Percentiles rank a stretch among this genome's conserved stretches.
phyloP scores from a whole-genome alignment of 1,284 basidiomycete genomes.

The Microstroma glucosiphilum region DNA sequence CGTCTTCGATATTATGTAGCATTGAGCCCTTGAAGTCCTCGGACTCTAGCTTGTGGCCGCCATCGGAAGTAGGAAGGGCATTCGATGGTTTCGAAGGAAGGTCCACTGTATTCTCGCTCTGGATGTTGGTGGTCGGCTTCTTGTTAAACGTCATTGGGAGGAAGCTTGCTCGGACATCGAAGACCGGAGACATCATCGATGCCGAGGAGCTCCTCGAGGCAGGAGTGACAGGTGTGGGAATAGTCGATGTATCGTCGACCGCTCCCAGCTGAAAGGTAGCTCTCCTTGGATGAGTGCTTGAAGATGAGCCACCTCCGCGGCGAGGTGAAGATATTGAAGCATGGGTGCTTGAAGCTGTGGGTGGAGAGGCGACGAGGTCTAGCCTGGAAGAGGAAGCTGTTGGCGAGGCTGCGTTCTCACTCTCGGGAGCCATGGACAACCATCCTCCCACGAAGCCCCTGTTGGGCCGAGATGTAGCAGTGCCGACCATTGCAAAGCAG shows the following conservation, averaged over 20 bases:
- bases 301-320: too few relatives aligned
- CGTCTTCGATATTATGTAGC: constrained; percentile 15
- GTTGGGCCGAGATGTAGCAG: background rate
- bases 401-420: constrained; percentile 2
- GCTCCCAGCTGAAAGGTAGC: constrained; percentile 28
- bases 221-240: constrained; percentile 8
- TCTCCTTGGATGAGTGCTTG: background rate
- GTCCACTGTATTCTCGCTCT: background rate
- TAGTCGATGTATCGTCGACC: constrained; percentile 18
- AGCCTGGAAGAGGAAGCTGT: background rate
- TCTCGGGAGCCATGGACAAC: constrained; percentile 38
- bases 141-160: constrained; percentile 31
- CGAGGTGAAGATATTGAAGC: background rate
- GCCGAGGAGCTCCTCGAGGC: constrained; percentile 17
- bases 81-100: constrained; percentile 5
- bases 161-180: constrained; percentile 37
- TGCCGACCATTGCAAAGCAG: background rate
- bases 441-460: constrained; percentile 18
- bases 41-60: background rate
- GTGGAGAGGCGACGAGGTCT: background rate
- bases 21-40: background rate
- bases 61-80: background rate
- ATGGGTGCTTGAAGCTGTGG: constrained; percentile 17
- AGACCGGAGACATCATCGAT: constrained; percentile 17
- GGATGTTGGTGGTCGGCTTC: constrained; percentile 7